Evolutionary conservation across 2,329 filamentous ascomycete species (phyloP), one percentile per base, ranked within the genome.

Genomic region (Leptographium lundbergii): DNA sequence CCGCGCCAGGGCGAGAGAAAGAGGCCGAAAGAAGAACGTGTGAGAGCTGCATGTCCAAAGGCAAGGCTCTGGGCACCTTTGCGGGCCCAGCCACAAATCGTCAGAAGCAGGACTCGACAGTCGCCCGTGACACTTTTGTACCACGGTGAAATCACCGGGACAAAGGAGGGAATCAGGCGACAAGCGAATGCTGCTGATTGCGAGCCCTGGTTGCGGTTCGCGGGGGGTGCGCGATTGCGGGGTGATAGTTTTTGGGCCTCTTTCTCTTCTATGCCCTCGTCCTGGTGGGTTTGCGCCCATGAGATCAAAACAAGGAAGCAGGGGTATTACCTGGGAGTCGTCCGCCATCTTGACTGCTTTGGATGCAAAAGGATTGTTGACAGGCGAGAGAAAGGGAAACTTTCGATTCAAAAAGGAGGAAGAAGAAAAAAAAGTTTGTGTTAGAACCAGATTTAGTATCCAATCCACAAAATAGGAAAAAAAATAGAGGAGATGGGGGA

Each of bases 321-420:
- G 34, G 32, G 52, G 50, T 73, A 79, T 76, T 75, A 81, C 79
- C 70, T 81, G 70, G 63, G 70, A 69, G 64, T 73, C 78, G 64
- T 81, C 79, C 68, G 80, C 72, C 81, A 84, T 84, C 69, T 73
- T 81, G 79, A 76, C 71, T 71, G 71, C 72, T 73, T 75, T 67
- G 66, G 62, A 61, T 63, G 67, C 66, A 62, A 63, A 59, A 65
- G 65, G 63, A 60, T 66, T 22, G 57, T 58, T 60, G 56, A 56
- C 54, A 48, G 45, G 54, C 25, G n/a, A 58, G 55, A 57, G n/a
- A 56, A 56, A 57, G 52, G 52, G 51, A 51, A 61, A 59, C 61
- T 61, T 64, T 64, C 61, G 61, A 42, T 54, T 25, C 27, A 54
- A 36, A 42, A 36, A 53, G 60, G 62, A 65, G 67, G 67, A 66